These are phyloP conservation scores for Houttuynia cordata DNA, from an alignment of 164 flowering plant genomes.

Conservation along the genomic window DNA sequence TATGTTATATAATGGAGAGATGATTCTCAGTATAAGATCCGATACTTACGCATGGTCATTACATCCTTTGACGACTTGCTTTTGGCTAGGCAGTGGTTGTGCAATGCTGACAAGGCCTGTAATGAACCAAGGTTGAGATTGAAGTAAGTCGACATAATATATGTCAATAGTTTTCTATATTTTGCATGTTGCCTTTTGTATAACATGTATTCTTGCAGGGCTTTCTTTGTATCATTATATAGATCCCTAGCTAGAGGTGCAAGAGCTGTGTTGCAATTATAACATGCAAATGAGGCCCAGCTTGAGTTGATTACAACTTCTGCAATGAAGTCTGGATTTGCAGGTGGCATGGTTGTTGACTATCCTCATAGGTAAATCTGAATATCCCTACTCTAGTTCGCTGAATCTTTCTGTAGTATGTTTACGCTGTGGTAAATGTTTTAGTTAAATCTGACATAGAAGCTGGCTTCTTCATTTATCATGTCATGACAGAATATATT, in stretches of 20 bases:
- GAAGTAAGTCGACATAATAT: constrained; percentile 40
- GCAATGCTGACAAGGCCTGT: constrained; percentile 91
- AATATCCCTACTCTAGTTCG: not conserved
- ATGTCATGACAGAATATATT: no score
- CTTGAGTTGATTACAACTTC: constrained; percentile 67
- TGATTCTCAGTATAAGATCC: not conserved
- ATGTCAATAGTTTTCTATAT: not conserved
- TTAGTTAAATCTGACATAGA: no score
- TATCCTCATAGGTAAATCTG: constrained; percentile 72
- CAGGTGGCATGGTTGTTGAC: constrained; percentile 90
- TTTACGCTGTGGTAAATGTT: no score
- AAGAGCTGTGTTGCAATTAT: constrained; percentile 79
- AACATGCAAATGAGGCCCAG: constrained; percentile 79
- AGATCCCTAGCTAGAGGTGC: no score
- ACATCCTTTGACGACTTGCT: constrained; percentile 3
- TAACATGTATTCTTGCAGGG: constrained; percentile 32
- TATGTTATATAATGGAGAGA: no score
- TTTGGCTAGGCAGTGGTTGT: constrained; percentile 64
- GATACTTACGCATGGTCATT: not conserved
- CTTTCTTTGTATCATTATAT: constrained; percentile 84
- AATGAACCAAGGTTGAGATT: constrained; percentile 78
- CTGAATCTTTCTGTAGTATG: no score
- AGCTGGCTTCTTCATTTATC: no score
- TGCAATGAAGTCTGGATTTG: constrained; percentile 95
- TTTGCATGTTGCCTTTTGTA: not conserved